phyloP scores from a whole-genome alignment of 495 filamentous ascomycete genomes.

The Rostrohypoxylon terebratum region DNA sequence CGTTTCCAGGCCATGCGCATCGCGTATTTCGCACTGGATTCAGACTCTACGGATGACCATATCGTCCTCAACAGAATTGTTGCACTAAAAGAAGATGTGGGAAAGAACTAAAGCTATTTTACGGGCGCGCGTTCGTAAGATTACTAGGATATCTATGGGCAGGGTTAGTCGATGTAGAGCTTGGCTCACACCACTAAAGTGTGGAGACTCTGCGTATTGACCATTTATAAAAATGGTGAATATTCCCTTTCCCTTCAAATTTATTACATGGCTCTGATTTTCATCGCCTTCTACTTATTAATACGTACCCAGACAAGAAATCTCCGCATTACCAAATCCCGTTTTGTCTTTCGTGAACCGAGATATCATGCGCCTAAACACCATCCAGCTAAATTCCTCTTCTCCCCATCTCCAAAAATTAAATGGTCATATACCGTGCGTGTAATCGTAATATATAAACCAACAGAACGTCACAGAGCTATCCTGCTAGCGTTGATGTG shows the following conservation, averaged over 20 bases:
- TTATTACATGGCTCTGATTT: not conserved
- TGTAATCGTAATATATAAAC: not conserved
- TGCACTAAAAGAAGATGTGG: constrained; percentile 87
- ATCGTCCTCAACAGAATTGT: constrained; percentile 93
- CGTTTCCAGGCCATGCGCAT: constrained; percentile 94
- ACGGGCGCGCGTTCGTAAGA: not conserved
- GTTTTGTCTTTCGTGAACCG: not conserved
- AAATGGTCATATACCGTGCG: not conserved
- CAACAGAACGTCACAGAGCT: not conserved
- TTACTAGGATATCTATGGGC: not conserved
- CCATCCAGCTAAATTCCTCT: not conserved
- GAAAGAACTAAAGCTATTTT: constrained; percentile 63
- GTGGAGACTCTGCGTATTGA: constrained; percentile 6
- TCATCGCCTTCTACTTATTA: constrained; percentile 3
- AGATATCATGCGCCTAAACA: not conserved
- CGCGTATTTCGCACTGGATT: constrained; percentile 87
- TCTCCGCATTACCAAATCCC: not conserved
- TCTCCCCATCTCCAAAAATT: not conserved
- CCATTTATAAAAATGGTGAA: constrained; percentile 1
- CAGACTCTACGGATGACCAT: constrained; percentile 78
- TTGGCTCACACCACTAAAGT: not conserved
- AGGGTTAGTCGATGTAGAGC: not conserved
- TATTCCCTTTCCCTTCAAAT: not conserved
- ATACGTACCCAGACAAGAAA: constrained; percentile 4
- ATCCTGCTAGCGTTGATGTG: not conserved